Base-by-base conservation (phyloP, 2,329 filamentous ascomycete genomes). In the Diaporthe destruens region DNA sequence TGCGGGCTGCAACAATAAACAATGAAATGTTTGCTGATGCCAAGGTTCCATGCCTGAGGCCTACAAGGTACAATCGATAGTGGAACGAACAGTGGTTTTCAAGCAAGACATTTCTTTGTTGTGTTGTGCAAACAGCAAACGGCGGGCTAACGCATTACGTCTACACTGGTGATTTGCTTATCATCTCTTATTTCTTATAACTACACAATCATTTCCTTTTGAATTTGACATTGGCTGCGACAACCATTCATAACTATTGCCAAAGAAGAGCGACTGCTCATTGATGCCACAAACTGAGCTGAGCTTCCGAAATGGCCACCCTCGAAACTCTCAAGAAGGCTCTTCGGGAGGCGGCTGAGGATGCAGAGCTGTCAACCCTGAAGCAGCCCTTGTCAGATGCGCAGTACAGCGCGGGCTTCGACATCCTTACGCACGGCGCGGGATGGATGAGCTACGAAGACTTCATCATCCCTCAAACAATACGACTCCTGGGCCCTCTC, bases 401-500 rank as follows among this genome's bases (percentile, higher is more conserved):
- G 56, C 79, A 90, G 69, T 89, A 89, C 77, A 82, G 79, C 73
- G 78, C 77, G 69, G 87, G 86, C 57, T 88, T 89, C 71, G 78
- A 85, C 2, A 79, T 83, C 65, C 78, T 90, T 1, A 2, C 80
- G 25, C 77, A 76, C 23, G 81, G 78, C 55, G 71, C 78, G 47
- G 82, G 78, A 72, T 82, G 79, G 80, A 74, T 29, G 25, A 82
- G 76, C 0, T 89, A 90, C 78, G 75, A 82, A 77, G 78, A 86
- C 63, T 90, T 90, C 78, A 84, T 90, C 42, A 79, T 86, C 55
- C 86, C 88, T 59, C 83, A 88, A 54, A 79, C 90, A 6, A 80
- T 80, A 65, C 76, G 79, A 47, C 74, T 87, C 0, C 75, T 90
- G 2, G 63, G 70, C 1, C 76, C 82, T 70, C 80, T 88, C 44